Percentiles rank a stretch among this genome's conserved stretches.
phyloP scores from a whole-genome alignment of 192 early-diverging fungal genomes.

The Coemansia sp. region DNA sequence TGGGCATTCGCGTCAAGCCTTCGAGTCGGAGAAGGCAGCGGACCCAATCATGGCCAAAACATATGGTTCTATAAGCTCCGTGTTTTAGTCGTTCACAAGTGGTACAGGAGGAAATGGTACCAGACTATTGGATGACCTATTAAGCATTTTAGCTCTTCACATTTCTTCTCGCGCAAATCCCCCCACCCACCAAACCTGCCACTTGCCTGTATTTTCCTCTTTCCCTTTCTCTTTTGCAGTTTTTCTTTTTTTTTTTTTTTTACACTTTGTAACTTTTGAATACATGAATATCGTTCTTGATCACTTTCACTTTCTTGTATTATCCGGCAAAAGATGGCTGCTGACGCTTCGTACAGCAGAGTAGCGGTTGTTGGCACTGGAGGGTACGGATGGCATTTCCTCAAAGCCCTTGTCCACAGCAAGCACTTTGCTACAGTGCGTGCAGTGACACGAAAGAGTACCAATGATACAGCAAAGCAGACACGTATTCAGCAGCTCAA shows the following conservation, averaged over 20 bases:
- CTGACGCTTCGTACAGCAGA: slow-evolving; percentile 14
- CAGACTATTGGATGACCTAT: too few species aligned
- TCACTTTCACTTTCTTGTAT: not conserved
- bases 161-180: too few species aligned
- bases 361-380: slow-evolving; percentile 49
- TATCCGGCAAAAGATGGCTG: slow-evolving; percentile 3
- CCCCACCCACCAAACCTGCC: too few species aligned
- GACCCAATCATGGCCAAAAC: too few species aligned
- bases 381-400: slow-evolving; percentile 34
- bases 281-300: not conserved
- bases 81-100: too few species aligned
- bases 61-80: too few species aligned
- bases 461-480: slow-evolving; percentile 21
- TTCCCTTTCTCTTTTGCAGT: too few species aligned
- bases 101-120: too few species aligned
- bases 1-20: too few species aligned
- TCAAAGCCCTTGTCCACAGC: slow-evolving; percentile 19
- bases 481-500: slow-evolving; percentile 17
- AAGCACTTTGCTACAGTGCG: slow-evolving; percentile 27
- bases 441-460: slow-evolving; percentile 29
- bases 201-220: too few species aligned
- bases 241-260: not conserved
- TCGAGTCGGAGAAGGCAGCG: too few species aligned
- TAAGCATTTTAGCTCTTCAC: too few species aligned
- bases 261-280: not conserved